phyloP scores from a whole-genome alignment of 2,329 filamentous ascomycete genomes.

The Aspergillaceae sp. region DNA sequence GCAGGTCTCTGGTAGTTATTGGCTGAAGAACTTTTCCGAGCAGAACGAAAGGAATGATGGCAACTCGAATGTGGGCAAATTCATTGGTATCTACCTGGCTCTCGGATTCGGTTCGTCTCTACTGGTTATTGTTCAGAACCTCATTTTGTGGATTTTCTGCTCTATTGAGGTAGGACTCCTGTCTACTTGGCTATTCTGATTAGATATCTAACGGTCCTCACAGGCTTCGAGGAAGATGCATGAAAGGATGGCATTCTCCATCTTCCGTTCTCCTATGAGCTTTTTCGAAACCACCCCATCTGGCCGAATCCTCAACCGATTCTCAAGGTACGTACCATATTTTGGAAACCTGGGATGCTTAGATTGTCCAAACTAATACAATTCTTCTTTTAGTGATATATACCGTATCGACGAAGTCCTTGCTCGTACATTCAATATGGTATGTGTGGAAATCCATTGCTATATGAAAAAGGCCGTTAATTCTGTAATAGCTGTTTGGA shows the following conservation, averaged over 20 bases:
- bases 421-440: conserved; percentile 95
- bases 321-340: conserved; percentile 63
- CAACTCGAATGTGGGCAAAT: conserved; percentile 76
- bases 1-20: conserved; percentile 75
- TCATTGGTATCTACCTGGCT: conserved; percentile 90
- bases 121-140: conserved; percentile 80
- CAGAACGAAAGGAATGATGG: conserved; percentile 57
- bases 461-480: no score
- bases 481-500: conserved; percentile 51
- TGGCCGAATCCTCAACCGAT: conserved; percentile 92
- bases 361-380: conserved; percentile 11
- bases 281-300: conserved; percentile 98
- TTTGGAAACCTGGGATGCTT: background rate
- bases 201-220: background rate
- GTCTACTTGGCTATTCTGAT: conserved; percentile 14
- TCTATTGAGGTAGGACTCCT: conserved; percentile 69
- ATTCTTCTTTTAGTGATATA: conserved; percentile 34
- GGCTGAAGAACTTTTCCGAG: conserved; percentile 92
- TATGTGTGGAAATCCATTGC: conserved; percentile 29
- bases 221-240: conserved; percentile 91
- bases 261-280: conserved; percentile 95
- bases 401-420: conserved; percentile 79
- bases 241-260: conserved; percentile 92
- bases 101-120: conserved; percentile 81
- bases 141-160: conserved; percentile 98